Percentiles rank a stretch among this genome's conserved stretches.
Evolutionary conservation across 2,329 filamentous ascomycete genomes (phyloP).

Genomic region (Hypoxylon sp.): DNA sequence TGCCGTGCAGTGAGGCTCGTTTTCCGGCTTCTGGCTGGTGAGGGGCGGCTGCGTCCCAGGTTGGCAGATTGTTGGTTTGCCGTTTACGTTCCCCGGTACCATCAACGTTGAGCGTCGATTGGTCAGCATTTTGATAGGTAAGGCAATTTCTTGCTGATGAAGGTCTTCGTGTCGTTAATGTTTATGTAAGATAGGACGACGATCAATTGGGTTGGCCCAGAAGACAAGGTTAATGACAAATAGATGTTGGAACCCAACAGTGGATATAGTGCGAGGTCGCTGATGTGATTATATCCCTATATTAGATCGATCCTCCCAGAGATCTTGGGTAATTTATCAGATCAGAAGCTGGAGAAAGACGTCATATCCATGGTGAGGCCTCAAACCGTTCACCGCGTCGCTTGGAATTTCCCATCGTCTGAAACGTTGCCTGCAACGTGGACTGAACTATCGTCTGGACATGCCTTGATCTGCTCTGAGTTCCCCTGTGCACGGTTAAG

Average conservation of each 20-base stretch:
- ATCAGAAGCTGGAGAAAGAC: constrained; percentile 25
- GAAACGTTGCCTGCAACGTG: constrained; percentile 37
- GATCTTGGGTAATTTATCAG: constrained; percentile 38
- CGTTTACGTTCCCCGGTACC: constrained; percentile 25
- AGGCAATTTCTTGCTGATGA: background rate
- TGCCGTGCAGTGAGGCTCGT: constrained; percentile 44
- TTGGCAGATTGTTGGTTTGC: constrained; percentile 18
- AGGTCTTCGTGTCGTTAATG: background rate
- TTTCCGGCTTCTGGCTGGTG: constrained; percentile 34
- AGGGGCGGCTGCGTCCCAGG: constrained; percentile 16
- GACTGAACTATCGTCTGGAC: constrained; percentile 32
- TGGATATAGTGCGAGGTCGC: constrained; percentile 13
- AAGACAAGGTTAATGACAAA: background rate
- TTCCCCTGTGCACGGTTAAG: constrained; percentile 25
- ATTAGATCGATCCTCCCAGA: constrained; percentile 28
- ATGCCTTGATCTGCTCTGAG: constrained; percentile 26
- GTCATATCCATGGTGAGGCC: constrained; percentile 39
- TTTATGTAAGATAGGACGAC: background rate
- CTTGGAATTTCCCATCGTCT: constrained; percentile 34
- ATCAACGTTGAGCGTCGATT: constrained; percentile 46
- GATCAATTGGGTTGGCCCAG: background rate
- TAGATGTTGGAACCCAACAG: background rate
- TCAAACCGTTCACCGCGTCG: constrained; percentile 27
- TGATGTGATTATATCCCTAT: constrained; percentile 15
- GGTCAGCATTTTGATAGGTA: constrained; percentile 42